These are phyloP conservation scores for Curvularia sp. DNA, from an alignment of 2,329 filamentous ascomycete genomes.

Conservation along the genomic window DNA sequence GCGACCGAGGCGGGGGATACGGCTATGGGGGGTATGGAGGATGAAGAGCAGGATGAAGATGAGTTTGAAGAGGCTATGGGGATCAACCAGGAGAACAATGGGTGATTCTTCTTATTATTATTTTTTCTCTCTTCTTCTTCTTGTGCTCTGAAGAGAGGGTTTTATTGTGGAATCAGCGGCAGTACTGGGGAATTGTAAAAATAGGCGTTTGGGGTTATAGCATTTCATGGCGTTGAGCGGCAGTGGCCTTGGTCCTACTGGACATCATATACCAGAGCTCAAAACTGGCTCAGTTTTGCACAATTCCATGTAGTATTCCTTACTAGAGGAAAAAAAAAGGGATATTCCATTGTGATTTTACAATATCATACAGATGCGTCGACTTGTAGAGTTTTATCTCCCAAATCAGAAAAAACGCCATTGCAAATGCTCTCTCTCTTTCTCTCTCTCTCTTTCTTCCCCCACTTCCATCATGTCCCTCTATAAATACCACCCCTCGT, in stretches of 20 bases:
- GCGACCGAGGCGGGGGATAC: slow-evolving; percentile 37
- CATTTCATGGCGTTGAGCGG: slow-evolving; percentile 4
- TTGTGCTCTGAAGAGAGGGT: background rate
- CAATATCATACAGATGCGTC: slow-evolving; percentile 21
- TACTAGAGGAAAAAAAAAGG: background rate
- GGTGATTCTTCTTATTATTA: background rate
- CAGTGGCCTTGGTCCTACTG: background rate
- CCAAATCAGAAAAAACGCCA: slow-evolving; percentile 2
- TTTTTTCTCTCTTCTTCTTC: background rate
- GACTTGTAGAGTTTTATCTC: too few relatives aligned
- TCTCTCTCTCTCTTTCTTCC: background rate
- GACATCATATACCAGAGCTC: slow-evolving; percentile 37
- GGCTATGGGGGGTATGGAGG: slow-evolving; percentile 43
- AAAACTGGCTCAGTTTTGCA: slow-evolving; percentile 13
- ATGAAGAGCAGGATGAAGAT: slow-evolving; percentile 53
- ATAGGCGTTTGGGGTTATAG: slow-evolving; percentile 8
- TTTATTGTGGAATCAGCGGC: background rate
- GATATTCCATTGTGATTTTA: slow-evolving; percentile 11
- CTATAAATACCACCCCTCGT: slow-evolving; percentile 28
- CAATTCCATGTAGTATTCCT: background rate
- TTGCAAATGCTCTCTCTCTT: background rate
- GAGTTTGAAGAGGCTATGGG: slow-evolving; percentile 55
- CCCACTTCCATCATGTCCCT: slow-evolving; percentile 10
- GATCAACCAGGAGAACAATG: slow-evolving; percentile 5
- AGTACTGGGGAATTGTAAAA: background rate